Base-by-base conservation (phyloP, 164 flowering plant species). In the Kingdonia uniflora region DNA sequence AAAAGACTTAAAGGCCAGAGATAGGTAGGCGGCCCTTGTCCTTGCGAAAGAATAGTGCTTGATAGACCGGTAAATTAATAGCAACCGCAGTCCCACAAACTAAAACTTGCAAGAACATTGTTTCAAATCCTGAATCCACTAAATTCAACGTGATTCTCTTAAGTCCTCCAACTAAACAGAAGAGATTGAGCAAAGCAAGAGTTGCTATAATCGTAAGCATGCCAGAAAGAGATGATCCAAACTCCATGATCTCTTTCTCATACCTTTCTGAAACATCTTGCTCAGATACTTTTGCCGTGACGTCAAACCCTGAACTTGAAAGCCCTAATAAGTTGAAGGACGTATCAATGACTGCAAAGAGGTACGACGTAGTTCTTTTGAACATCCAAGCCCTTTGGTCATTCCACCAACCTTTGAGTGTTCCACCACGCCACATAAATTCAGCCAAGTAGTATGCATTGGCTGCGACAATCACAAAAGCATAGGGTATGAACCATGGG, bases 361-460 rank as follows among this genome's bases (percentile, higher is more conserved):
- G 57, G 60, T 70, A 87, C 11, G 89, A 79, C 25, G 63, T 67
- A 49, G 74, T 67, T 59, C 87, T 70, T 60, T 67, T 82, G 59
- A 65, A 78, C 20, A 87, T 72, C 95, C 90, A 82, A n/a, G 82
- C 76, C 19, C 88, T 65, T 35, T 76, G 81, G 1, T 75, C 82
- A 46, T 81, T 72, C 88, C 86, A 81, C 88, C 88, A 86, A 1
- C 76, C 82, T 16, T 45, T n/a, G n/a, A 68, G 11, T 25, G 88
- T 81, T 52, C 88, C 84, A 11, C 71, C 78, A 6, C 56, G 55
- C 55, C 58, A 65, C 1, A 83, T 62, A 43, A 63, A 75, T 56
- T 86, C 91, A 0, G 2, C 56, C 10, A 78, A 40, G 61, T 77
- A 68, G 24, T 55, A 72, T 14, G 25, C 22, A 56, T 55, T 52